A percentile compares a stretch with the other conserved stretches of the same genome.
Evolutionary conservation across 2,329 filamentous ascomycete genomes (phyloP).

Genomic region (Botrytis fragariae): DNA sequence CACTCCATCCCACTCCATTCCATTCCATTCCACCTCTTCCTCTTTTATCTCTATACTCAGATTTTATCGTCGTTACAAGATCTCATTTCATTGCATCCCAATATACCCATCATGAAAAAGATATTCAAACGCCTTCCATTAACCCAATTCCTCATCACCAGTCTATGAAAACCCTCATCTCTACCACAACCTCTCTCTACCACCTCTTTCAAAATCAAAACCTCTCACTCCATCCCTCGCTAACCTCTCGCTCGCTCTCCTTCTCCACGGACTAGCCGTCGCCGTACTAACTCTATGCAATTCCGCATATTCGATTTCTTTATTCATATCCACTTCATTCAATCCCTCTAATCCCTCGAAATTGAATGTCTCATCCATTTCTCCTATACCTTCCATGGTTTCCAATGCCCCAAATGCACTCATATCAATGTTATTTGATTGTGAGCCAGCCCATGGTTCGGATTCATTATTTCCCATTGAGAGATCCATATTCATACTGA

Average conservation of each 20-base stretch:
- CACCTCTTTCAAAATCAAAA: background rate
- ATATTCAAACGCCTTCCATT: background rate
- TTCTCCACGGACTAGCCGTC: conserved; percentile 28
- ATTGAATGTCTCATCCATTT: background rate
- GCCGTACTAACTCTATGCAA: conserved; percentile 27
- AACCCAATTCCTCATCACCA: background rate
- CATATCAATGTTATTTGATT: background rate
- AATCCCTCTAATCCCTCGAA: background rate
- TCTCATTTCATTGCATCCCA: background rate
- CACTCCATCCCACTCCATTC: background rate
- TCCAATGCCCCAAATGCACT: conserved; percentile 8
- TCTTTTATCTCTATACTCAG: background rate
- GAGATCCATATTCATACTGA: conserved; percentile 5
- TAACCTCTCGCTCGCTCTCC: conserved; percentile 13
- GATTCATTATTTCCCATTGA: background rate
- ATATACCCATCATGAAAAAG: background rate
- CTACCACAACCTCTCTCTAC: conserved; percentile 1
- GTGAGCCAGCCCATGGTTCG: background rate
- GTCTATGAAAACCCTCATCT: background rate
- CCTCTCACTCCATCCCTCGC: background rate
- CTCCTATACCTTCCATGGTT: conserved; percentile 9
- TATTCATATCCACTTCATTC: background rate
- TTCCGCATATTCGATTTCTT: conserved; percentile 26
- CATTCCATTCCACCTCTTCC: background rate
- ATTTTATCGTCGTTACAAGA: background rate